Percentiles rank a stretch among this genome's conserved stretches.
Evolutionary conservation across 1,284 basidiomycete genomes (phyloP).

Genomic region (Cerioporus squamosus): DNA sequence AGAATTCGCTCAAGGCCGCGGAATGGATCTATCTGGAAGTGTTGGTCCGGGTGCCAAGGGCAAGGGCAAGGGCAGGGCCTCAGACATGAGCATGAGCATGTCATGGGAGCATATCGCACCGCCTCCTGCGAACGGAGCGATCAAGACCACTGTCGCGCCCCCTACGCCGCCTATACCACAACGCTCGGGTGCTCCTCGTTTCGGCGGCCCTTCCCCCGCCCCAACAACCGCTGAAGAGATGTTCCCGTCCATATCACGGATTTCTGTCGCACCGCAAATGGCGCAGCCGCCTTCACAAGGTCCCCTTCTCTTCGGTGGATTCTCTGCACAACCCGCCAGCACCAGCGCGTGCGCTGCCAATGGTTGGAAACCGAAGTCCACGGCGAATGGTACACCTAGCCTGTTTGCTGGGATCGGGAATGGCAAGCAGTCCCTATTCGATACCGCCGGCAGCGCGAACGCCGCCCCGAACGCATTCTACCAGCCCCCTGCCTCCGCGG

Average conservation of each 20-base stretch:
- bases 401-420: conserved; percentile 4
- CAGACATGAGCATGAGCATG: conserved; percentile 45
- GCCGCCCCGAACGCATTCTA: conserved; percentile 64
- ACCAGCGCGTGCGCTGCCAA: neutral
- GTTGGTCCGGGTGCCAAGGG: conserved; percentile 2
- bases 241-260: conserved; percentile 22
- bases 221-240: conserved; percentile 14
- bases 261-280: conserved; percentile 10
- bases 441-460: conserved; percentile 48
- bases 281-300: conserved; percentile 17
- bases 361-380: conserved; percentile 8
- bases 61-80: conserved; percentile 13
- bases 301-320: conserved; percentile 12
- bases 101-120: conserved; percentile 55
- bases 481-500: conserved; percentile 44
- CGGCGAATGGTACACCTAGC: conserved; percentile 16
- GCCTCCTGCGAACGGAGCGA: conserved; percentile 3
- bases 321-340: neutral
- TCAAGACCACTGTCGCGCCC: conserved; percentile 1
- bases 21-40: conserved; percentile 6
- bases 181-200: conserved; percentile 35
- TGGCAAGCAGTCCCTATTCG: conserved; percentile 48
- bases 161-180: conserved; percentile 27
- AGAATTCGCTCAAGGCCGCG: conserved; percentile 30
- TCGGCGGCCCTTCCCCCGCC: conserved; percentile 29